Percentiles rank a stretch among this genome's conserved stretches.
Evolutionary conservation across 139 green algal genomes (phyloP).

Genomic region (Chlorella sorokiniana): DNA sequence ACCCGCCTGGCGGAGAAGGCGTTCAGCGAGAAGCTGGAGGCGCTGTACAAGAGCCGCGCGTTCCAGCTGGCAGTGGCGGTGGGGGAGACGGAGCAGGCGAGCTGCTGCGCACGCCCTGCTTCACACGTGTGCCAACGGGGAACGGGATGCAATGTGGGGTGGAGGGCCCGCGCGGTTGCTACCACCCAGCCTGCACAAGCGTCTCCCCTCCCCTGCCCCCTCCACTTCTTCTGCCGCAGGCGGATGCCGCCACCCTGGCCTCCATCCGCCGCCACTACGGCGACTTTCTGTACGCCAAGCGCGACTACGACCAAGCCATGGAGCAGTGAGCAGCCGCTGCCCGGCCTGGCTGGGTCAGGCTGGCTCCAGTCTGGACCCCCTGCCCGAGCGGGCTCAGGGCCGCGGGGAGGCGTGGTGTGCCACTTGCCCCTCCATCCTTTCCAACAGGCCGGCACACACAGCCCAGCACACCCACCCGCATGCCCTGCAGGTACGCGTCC

Average conservation of each 20-base stretch:
- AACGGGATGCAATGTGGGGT: no score
- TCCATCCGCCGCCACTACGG: slow-evolving; percentile 71
- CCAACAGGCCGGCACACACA: no score
- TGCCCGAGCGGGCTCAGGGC: no score
- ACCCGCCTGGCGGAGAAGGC: slow-evolving; percentile 48
- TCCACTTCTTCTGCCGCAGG: slow-evolving; percentile 26
- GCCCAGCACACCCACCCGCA: no score
- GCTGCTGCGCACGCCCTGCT: no score
- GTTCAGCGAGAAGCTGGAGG: slow-evolving; percentile 67
- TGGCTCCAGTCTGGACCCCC: no score
- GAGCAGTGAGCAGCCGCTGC: slow-evolving; percentile 51
- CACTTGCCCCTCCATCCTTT: no score
- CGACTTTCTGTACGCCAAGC: slow-evolving; percentile 87
- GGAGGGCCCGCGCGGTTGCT: no score
- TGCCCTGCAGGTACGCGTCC: slow-evolving; percentile 62
- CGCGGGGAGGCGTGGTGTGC: no score
- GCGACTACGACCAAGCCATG: slow-evolving; percentile 94
- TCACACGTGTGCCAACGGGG: no score
- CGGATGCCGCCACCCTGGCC: slow-evolving; percentile 54
- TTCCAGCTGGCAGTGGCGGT: slow-evolving; percentile 80
- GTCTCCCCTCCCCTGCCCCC: neutral
- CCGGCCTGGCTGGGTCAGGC: neutral
- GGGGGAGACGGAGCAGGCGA: slow-evolving; percentile 49
- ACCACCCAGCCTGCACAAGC: neutral
- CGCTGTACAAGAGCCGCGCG: slow-evolving; percentile 68